A percentile compares a stretch with the other conserved stretches of the same genome.
Conservation (phyloP, 805 yeast genomes). For the Saccharomycopsis fibuligera region DNA sequence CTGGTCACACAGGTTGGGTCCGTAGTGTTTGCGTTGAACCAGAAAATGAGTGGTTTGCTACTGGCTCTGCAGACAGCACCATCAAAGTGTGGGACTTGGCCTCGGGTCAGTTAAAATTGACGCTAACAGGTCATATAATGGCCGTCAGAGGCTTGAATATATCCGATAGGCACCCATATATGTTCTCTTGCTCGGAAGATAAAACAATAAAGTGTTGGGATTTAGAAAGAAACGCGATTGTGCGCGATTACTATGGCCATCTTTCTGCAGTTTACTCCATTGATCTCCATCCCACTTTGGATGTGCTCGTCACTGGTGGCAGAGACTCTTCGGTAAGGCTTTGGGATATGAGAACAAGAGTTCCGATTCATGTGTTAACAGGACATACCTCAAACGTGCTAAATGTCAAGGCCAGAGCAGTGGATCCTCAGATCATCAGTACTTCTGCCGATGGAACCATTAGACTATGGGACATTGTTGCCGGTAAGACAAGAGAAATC, state of each 20-base stretch:
- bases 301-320: conserved; percentile 80
- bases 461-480: conserved; percentile 79
- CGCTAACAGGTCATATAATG: conserved; percentile 89
- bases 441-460: conserved; percentile 82
- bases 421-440: conserved; percentile 81
- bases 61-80: conserved; percentile 85
- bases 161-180: conserved; percentile 73
- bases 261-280: conserved; percentile 81
- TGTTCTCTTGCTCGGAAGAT: conserved; percentile 91
- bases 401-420: conserved; percentile 56
- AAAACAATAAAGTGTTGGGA: conserved; percentile 95
- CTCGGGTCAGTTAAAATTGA: conserved; percentile 57
- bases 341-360: conserved; percentile 87
- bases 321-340: conserved; percentile 79
- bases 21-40: conserved; percentile 79
- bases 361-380: conserved; percentile 65
- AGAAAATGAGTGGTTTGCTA: conserved; percentile 82
- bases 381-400: conserved; percentile 81
- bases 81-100: conserved; percentile 91
- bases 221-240: conserved; percentile 72
- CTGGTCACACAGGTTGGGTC: conserved; percentile 94
- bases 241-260: conserved; percentile 92
- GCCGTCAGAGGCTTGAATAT: conserved; percentile 72
- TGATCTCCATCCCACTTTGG: conserved; percentile 82
- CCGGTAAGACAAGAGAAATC: conserved; percentile 64